These are phyloP conservation scores for Cucumis melo DNA, from an alignment of 306 rosid species.

Conservation along the genomic window DNA sequence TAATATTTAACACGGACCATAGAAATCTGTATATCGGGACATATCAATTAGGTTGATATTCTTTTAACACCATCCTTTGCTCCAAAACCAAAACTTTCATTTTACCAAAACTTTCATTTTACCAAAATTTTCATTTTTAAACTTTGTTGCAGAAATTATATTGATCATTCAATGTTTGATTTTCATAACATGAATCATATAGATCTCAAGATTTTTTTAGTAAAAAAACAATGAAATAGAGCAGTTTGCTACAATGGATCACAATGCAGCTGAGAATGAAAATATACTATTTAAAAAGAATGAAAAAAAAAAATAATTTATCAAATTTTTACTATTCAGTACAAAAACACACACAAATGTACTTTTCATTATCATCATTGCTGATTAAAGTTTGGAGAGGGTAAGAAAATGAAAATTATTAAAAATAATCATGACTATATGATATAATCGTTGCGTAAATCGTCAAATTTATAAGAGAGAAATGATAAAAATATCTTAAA, in stretches of 20 bases:
- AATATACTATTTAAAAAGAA: not conserved
- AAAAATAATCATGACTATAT: too few species aligned
- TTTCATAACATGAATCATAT: too few species aligned
- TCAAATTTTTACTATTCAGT: not conserved
- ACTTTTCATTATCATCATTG: not conserved
- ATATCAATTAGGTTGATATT: too few species aligned
- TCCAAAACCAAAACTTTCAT: too few species aligned
- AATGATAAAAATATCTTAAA: too few species aligned
- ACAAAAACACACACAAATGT: not conserved
- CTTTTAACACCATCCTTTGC: accelerated
- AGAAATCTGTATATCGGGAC: too few species aligned
- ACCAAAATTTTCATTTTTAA: too few species aligned
- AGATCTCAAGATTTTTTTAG: not conserved
- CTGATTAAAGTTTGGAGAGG: not conserved
- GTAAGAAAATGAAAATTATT: not conserved
- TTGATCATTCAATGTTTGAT: not conserved
- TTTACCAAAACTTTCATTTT: too few species aligned
- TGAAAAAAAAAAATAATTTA: not conserved
- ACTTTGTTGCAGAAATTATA: too few species aligned
- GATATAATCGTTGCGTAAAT: too few species aligned
- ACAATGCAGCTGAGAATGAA: not conserved
- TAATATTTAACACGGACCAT: not conserved
- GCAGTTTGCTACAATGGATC: not conserved
- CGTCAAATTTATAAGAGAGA: not conserved
- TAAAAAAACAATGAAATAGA: not conserved